Evolutionary conservation across 2,329 filamentous ascomycete genomes (phyloP).

Genomic region (Hypoxylon sp.): DNA sequence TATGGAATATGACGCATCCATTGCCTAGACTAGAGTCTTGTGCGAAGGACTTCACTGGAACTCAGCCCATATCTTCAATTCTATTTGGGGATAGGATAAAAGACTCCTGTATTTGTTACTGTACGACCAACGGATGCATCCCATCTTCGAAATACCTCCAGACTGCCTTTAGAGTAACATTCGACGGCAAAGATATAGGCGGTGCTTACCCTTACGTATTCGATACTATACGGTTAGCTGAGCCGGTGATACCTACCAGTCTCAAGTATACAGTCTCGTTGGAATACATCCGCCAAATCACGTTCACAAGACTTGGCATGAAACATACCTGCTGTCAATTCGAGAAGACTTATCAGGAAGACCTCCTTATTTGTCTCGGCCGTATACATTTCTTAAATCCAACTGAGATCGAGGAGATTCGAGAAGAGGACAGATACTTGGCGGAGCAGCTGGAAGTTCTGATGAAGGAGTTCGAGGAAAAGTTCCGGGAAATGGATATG

Average conservation of each 20-base stretch:
- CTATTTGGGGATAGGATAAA: conserved; percentile 1
- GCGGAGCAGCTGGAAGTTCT: conserved; percentile 14
- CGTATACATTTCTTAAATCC: conserved; percentile 16
- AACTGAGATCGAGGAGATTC: conserved; percentile 22
- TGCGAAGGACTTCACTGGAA: neutral
- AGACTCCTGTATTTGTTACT: conserved; percentile 19
- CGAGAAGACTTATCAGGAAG: neutral
- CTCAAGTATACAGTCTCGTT: neutral
- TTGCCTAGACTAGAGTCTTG: neutral
- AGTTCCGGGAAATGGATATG: conserved; percentile 11
- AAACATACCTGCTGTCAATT: conserved; percentile 21
- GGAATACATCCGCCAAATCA: conserved; percentile 8
- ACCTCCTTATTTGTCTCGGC: neutral
- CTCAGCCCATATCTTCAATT: neutral
- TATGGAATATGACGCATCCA: too few relatives aligned
- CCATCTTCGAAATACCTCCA: conserved; percentile 8
- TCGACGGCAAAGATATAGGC: neutral
- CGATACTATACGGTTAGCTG: neutral
- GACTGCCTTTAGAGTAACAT: neutral
- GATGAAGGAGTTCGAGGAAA: conserved; percentile 23
- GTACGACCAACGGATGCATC: conserved; percentile 4
- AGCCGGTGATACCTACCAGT: neutral
- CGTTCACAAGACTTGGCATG: conserved; percentile 23
- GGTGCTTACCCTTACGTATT: neutral
- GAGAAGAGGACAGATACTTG: conserved; percentile 25